Evolutionary conservation across 371 early-diverging fungal genomes (phyloP), one percentile per base, ranked within the genome.

Genomic region (Apophysomyces ossiformis): DNA sequence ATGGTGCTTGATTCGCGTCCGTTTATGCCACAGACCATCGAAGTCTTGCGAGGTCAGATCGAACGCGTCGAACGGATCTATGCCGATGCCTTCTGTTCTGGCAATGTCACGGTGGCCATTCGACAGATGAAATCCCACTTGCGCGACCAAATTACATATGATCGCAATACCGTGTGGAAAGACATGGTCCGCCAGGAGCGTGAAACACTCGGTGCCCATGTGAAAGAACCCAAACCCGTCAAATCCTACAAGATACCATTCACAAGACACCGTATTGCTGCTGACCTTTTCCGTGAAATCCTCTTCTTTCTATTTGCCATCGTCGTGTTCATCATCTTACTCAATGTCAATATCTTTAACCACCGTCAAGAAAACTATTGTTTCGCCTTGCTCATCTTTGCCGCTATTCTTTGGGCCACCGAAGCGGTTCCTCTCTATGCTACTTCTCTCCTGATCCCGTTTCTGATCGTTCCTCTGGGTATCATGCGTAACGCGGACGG

Each of bases 361-460:
- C 71, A 77, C n/a, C 71, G 65, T 5, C 89, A 89, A 71, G 87
- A 92, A 75, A 79, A 84, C 61, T 75, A 79, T 56, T 91, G 92
- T 62, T 82, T 91, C 57, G 90, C 90, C 1, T 73, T 91, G 11
- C 73, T 91, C 39, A 75, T 89, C 21, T 87, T 87, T 61, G 82
- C 86, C 6, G 85, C 88, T 36, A 71, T 85, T 21, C 76, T 91
- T 68, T 91, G 92, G 92, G 90, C 90, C n/a, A 85, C 87, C 26
- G 92, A 91, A 72, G 85, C 87, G 5, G 77, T 95, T n/a, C 96
- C 95, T 11, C 82, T 95, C 7, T 93, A 90, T 69, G 91, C 89
- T 13, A 95, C 94, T 0, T 85, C 92, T 9, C 67, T 92, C 45
- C 64, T 88, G 45, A 85, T 94, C 39, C 93, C 95, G 1, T 78